Base-by-base conservation (phyloP, 2,329 filamentous ascomycete species). In the Botryotinia calthae region DNA sequence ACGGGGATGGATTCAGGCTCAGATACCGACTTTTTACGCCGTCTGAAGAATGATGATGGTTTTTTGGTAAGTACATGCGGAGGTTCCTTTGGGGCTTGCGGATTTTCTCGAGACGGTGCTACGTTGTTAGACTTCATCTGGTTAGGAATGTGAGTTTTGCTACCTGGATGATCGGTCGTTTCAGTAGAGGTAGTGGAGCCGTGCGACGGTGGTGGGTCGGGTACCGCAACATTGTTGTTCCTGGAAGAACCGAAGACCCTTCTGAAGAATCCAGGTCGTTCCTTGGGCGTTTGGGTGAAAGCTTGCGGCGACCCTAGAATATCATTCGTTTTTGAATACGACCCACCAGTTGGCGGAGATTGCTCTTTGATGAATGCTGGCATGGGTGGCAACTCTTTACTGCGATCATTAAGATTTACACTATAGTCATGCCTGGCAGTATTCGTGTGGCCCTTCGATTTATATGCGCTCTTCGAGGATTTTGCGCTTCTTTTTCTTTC, bases 21-120 rank as follows among this genome's bases (percentile, higher is more conserved):
- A 22, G 89, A 88, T 48, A 94, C 83, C 8, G 95, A 97, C 87
- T 95, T 97, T 87, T 98, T 98, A 75, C 95, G 89, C 74, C 96
- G 88, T 75, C 96, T 89, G 84, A 98, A 98, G 84, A 99, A 98
- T 0, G 94, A 95, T 1, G 95, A 97, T 6, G 93, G 89, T 82
- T 98, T 98, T 85, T 98, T 98, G 78, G 93, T 92, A 69, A 98
- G 84, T 5, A 79, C 76, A 75, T 80, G 78, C 2, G 75, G 61
- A 44, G 75, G 74, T 66, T 81, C 79, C 71, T 79, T 80, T 9
- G 78, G 73, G 10, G 78, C 64, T 34, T 78, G 76, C 20, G 79
- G 77, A 10, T 74, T 70, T 75, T 81, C 77, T 70, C 76, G 76
- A 63, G 76, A 70, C n/a, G 77, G 74, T 71, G 75, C 70, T 59